A percentile compares a stretch with the other conserved stretches of the same genome.
phyloP scores from a whole-genome alignment of 192 early-diverging fungal genomes.

The Backusella circina region DNA sequence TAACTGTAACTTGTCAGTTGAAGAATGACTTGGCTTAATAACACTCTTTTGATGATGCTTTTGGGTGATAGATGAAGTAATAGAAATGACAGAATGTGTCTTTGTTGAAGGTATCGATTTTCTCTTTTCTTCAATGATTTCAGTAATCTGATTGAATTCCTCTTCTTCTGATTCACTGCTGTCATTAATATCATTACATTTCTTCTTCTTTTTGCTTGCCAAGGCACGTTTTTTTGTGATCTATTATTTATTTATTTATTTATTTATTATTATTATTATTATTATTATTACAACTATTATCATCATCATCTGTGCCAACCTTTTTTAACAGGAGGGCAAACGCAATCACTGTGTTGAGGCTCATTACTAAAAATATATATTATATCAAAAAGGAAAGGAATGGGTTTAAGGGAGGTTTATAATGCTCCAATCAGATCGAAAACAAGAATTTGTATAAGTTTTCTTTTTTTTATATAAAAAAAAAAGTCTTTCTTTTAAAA shows the following conservation, averaged over 20 bases:
- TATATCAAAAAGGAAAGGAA: conserved; percentile 1
- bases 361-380: conserved; percentile 13
- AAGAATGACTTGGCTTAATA: neutral
- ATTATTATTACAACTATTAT: too few species aligned
- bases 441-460: neutral
- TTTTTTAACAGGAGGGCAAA: conserved; percentile 23
- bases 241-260: neutral
- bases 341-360: conserved; percentile 9
- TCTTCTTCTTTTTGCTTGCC: neutral
- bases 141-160: neutral
- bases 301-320: neutral
- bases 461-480: neutral
- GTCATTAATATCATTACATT: neutral
- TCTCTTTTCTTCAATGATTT: neutral
- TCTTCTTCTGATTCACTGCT: conserved; percentile 1
- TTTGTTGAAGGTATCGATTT: conserved; percentile 3
- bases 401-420: neutral
- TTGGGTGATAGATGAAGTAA: conserved; percentile 4
- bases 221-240: conserved; percentile 2
- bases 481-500: too few species aligned
- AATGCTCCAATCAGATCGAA: neutral
- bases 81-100: neutral
- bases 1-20: neutral
- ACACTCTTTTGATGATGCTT: conserved; percentile 1
- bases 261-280: neutral